phyloP scores from a whole-genome alignment of 2,329 filamentous ascomycete species.

The Epichloe scottii region DNA sequence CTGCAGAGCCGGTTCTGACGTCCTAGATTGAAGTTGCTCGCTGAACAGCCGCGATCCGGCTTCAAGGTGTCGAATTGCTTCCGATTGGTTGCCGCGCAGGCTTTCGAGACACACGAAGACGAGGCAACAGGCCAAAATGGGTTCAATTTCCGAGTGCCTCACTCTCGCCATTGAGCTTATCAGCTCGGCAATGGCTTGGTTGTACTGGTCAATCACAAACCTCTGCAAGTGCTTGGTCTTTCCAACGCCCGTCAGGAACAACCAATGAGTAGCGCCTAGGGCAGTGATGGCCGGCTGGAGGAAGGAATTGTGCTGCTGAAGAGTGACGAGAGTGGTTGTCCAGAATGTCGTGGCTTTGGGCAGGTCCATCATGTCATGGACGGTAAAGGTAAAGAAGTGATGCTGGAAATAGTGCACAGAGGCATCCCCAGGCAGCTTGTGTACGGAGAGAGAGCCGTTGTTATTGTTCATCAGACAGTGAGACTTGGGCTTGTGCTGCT shows the following conservation, averaged over 20 bases:
- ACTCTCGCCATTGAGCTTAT: background rate
- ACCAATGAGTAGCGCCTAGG: slow-evolving; percentile 1
- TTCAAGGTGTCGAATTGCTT: slow-evolving; percentile 3
- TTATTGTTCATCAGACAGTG: background rate
- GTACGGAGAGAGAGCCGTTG: too few species aligned
- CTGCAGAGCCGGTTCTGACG: background rate
- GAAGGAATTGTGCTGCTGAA: background rate
- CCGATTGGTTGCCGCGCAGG: slow-evolving; percentile 1
- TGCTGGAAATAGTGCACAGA: slow-evolving; percentile 2
- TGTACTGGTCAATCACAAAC: slow-evolving; percentile 2
- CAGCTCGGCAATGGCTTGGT: background rate
- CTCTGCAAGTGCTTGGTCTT: background rate
- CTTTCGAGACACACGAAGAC: slow-evolving; percentile 2
- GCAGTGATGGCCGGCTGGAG: slow-evolving; percentile 1
- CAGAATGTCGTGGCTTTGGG: slow-evolving; percentile 1
- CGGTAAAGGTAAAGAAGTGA: slow-evolving; percentile 3
- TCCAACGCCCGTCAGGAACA: background rate
- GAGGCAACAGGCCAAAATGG: slow-evolving; percentile 1
- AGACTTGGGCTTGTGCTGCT: background rate
- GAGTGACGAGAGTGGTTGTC: background rate
- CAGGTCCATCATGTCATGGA: slow-evolving; percentile 3
- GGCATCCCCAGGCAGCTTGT: background rate
- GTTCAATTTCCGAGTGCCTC: background rate
- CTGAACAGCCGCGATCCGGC: slow-evolving; percentile 1
- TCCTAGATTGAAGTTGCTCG: background rate